Evolutionary conservation across 768 basidiomycete species (phyloP).

Genomic region (Pilatotrama ljubarskyi): DNA sequence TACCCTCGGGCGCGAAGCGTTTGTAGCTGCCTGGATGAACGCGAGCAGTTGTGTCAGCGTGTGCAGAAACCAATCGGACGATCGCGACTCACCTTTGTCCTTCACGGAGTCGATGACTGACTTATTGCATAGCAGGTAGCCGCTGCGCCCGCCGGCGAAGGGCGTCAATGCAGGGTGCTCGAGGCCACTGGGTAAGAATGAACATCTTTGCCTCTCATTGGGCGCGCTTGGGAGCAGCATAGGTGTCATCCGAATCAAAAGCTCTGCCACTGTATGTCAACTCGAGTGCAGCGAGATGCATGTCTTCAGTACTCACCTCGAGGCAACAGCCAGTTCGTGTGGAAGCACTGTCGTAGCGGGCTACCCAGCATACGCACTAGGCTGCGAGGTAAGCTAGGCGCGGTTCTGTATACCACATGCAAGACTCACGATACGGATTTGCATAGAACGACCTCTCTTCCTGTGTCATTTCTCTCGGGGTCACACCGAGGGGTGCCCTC

Average conservation of each 20-base stretch:
- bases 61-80: not conserved
- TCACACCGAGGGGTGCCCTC: slow-evolving; percentile 9
- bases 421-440: slow-evolving; percentile 68
- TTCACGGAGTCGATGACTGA: slow-evolving; percentile 42
- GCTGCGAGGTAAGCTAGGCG: slow-evolving; percentile 8
- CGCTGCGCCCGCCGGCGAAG: slow-evolving; percentile 45
- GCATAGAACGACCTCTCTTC: slow-evolving; percentile 70
- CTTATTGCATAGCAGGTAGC: slow-evolving; percentile 65
- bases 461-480: slow-evolving; percentile 57
- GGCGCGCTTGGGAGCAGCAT: slow-evolving; percentile 40
- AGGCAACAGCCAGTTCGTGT: slow-evolving; percentile 55
- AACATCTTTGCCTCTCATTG: slow-evolving; percentile 19
- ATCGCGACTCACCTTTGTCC: slow-evolving; percentile 36
- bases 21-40: not conserved
- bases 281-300: not conserved
- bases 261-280: slow-evolving; percentile 45
- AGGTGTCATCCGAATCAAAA: slow-evolving; percentile 61
- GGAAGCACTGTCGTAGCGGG: slow-evolving; percentile 57
- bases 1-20: slow-evolving; percentile 30
- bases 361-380: slow-evolving; percentile 72
- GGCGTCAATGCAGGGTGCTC: slow-evolving; percentile 62
- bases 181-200: slow-evolving; percentile 58
- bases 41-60: not conserved
- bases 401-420: not conserved
- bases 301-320: slow-evolving; percentile 42